Percentiles rank a stretch among this genome's conserved stretches.
Conservation (phyloP, 495 filamentous ascomycete genomes). For the Diplogelasinospora grovesii region DNA sequence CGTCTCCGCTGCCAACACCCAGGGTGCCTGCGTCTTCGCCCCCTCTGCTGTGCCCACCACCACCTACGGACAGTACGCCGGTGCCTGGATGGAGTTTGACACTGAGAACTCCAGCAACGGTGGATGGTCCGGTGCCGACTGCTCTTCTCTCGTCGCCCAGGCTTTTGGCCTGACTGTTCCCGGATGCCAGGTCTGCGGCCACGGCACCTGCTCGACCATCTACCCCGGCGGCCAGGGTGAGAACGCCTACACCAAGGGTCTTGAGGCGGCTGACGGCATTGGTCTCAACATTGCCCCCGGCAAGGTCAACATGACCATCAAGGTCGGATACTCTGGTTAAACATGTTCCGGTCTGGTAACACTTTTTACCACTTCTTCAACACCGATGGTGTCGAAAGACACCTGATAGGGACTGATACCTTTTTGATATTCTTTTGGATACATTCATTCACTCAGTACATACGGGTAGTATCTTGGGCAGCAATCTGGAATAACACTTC, state of each 20-base stretch:
- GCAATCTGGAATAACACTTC: background rate
- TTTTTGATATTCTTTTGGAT: conserved; percentile 7
- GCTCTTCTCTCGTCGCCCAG: conserved; percentile 29
- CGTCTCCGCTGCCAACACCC: conserved; percentile 27
- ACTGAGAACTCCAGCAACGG: conserved; percentile 26
- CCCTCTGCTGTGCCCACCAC: conserved; percentile 18
- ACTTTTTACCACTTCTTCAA: conserved; percentile 4
- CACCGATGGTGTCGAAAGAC: conserved; percentile 2
- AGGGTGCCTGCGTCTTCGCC: conserved; percentile 27
- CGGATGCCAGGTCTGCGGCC: conserved; percentile 28
- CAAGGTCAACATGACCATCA: conserved; percentile 12
- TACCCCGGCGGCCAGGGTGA: conserved; percentile 21
- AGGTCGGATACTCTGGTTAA: conserved; percentile 23
- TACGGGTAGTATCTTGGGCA: no score
- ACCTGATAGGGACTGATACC: conserved; percentile 11
- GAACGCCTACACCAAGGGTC: conserved; percentile 32
- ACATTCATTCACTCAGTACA: background rate
- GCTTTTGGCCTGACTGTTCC: conserved; percentile 22
- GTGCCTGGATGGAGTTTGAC: conserved; percentile 34
- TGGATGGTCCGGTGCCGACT: conserved; percentile 34
- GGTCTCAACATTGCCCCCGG: conserved; percentile 27
- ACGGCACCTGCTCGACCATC: conserved; percentile 28
- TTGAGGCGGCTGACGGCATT: conserved; percentile 28
- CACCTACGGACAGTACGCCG: conserved; percentile 21
- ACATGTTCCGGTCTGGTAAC: no score